A percentile compares a stretch with the other conserved stretches of the same genome.
Conservation (phyloP, 768 basidiomycete species). For the Holtermannia corniformis region DNA sequence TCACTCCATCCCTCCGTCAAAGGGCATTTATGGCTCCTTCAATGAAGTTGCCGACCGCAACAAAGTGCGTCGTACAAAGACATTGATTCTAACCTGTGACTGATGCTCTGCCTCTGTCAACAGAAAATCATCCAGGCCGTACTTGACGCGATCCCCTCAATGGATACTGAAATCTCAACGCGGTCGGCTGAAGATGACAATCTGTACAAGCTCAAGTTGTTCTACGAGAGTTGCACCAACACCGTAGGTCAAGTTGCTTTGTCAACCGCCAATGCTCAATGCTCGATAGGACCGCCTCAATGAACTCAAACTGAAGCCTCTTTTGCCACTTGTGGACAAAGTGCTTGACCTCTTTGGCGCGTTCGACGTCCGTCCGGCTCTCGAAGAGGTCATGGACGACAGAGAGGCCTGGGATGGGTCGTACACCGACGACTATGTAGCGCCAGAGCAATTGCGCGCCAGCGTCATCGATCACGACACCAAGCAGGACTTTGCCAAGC, state of each 20-base stretch:
- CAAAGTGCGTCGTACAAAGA: slow-evolving; percentile 25
- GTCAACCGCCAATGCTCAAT: neutral
- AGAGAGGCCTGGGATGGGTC: slow-evolving; percentile 16
- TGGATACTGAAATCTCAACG: slow-evolving; percentile 35
- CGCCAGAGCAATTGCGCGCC: slow-evolving; percentile 6
- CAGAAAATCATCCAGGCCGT: slow-evolving; percentile 63
- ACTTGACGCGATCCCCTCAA: slow-evolving; percentile 46
- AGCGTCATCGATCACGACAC: too few species aligned
- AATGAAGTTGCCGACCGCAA: slow-evolving; percentile 64
- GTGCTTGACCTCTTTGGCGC: slow-evolving; percentile 43
- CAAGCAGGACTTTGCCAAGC: slow-evolving; percentile 6
- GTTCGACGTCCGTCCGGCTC: slow-evolving; percentile 24
- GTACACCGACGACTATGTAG: slow-evolving; percentile 20
- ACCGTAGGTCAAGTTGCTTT: slow-evolving; percentile 47
- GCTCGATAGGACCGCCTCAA: slow-evolving; percentile 49
- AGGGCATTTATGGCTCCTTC: slow-evolving; percentile 63
- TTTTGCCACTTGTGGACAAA: slow-evolving; percentile 57
- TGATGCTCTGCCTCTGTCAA: neutral
- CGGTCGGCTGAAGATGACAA: slow-evolving; percentile 54
- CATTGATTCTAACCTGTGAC: neutral
- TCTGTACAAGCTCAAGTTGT: slow-evolving; percentile 43
- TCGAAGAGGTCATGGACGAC: slow-evolving; percentile 4
- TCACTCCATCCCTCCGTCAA: slow-evolving; percentile 80
- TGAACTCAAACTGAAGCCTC: slow-evolving; percentile 59
- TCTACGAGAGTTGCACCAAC: slow-evolving; percentile 75